Evolutionary conservation across 257 asterid species (phyloP).

Genomic region (Striga asiatica): DNA sequence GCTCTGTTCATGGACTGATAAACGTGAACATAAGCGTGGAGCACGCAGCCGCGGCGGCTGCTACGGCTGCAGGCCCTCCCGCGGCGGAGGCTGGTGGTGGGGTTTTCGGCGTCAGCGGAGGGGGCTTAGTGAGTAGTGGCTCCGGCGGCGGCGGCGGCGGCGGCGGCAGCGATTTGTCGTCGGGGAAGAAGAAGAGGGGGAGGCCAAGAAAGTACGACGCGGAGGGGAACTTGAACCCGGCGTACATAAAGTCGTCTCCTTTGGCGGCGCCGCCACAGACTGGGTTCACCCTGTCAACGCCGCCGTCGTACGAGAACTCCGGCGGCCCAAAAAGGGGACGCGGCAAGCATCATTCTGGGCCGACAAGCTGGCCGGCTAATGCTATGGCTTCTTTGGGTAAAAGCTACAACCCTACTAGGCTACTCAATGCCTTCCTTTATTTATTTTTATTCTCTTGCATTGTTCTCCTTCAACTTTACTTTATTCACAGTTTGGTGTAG

Average conservation of each 20-base stretch:
- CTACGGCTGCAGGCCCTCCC: conserved; percentile 21
- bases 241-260: conserved; percentile 31
- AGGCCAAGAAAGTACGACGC: conserved; percentile 84
- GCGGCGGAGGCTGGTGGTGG: conserved; percentile 18
- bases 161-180: conserved; percentile 18
- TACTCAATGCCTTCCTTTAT: too few species aligned
- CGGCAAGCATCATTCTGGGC: conserved; percentile 31
- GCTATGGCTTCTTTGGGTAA: conserved; percentile 65
- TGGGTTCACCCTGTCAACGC: conserved; percentile 57
- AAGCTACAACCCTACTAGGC: too few species aligned
- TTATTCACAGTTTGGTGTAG: not conserved
- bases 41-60: conserved; percentile 16
- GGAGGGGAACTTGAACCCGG: conserved; percentile 61
- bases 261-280: conserved; percentile 20
- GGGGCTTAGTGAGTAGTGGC: not conserved
- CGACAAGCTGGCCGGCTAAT: conserved; percentile 53
- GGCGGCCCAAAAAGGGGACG: conserved; percentile 49
- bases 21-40: conserved; percentile 26
- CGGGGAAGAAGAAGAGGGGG: conserved; percentile 70
- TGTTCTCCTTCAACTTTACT: not conserved
- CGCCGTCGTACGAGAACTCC: conserved; percentile 42
- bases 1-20: conserved; percentile 23
- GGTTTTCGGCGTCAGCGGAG: conserved; percentile 20
- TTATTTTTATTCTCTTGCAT: too few species aligned
- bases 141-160: conserved; percentile 18